Conservation (phyloP, 805 yeast genomes). For the Candida wancherniae region DNA sequence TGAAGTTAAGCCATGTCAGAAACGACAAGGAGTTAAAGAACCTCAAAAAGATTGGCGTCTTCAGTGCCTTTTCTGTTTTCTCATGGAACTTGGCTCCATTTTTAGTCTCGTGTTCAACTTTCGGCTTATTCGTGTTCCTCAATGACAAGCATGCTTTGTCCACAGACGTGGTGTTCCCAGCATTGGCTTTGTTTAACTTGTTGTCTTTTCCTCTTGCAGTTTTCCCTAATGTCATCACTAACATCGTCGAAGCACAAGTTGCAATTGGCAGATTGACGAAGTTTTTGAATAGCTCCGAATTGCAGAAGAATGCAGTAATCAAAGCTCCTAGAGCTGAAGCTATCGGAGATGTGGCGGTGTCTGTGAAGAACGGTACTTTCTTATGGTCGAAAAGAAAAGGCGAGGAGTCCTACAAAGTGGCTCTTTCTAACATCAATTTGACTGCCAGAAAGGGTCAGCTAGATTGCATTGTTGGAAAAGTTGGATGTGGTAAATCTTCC, state of each 20-base stretch:
- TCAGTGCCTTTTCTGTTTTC: slow-evolving; percentile 65
- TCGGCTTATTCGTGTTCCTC: slow-evolving; percentile 67
- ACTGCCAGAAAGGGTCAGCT: slow-evolving; percentile 69
- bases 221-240: slow-evolving; percentile 84
- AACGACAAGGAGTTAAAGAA: slow-evolving; percentile 80
- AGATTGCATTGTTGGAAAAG: slow-evolving; percentile 82
- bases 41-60: slow-evolving; percentile 66
- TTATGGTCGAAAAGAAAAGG: slow-evolving; percentile 72
- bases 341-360: slow-evolving; percentile 64
- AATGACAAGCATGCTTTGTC: slow-evolving; percentile 61
- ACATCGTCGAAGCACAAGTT: slow-evolving; percentile 84
- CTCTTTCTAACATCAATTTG: slow-evolving; percentile 59
- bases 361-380: slow-evolving; percentile 63
- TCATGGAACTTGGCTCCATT: slow-evolving; percentile 86
- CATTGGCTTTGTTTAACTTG: slow-evolving; percentile 81
- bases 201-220: slow-evolving; percentile 89
- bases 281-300: slow-evolving; percentile 71
- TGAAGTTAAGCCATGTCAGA: slow-evolving; percentile 73
- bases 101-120: slow-evolving; percentile 83
- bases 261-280: slow-evolving; percentile 69
- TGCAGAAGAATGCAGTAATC: slow-evolving; percentile 74
- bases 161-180: slow-evolving; percentile 90
- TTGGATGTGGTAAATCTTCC: slow-evolving; percentile 88
- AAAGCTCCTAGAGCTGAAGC: slow-evolving; percentile 44
- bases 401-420: slow-evolving; percentile 52